Base-by-base conservation (phyloP, 805 yeast species). In the Groenewaldozyma tartarivorans region DNA sequence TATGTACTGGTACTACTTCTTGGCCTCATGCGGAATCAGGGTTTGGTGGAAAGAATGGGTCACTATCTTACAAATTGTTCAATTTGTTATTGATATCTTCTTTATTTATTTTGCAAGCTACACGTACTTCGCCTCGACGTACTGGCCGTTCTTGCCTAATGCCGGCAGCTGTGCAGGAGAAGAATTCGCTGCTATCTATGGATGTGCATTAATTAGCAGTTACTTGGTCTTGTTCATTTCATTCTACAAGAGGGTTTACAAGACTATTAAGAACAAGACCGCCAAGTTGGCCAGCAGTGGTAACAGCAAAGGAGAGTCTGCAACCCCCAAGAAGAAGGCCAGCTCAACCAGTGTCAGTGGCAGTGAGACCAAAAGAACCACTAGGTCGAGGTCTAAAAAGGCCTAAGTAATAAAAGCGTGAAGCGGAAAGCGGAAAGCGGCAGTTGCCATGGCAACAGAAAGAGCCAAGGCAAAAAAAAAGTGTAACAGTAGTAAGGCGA, bases 31-130 rank as follows among this genome's bases (percentile, higher is more conserved):
- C 60, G 95, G 95, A 44, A 84, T 88, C 58, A 80, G 85, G 56
- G 96, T 90, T 41, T 88, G 96, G 96, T 90, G 98, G 98, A 90
- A 92, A 69, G 94, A 88, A 69, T 90, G 96, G 96, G 96, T 90
- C 51, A 90, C 98, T 42, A 75, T 95, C 50, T 79, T 85, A 71
- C 98, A 90, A 71, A 90, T 90, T 66, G 69, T 84, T 56, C 98
- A 90, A 69, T 90, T 90, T 60, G 67, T 90, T 51, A 71, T 90
- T 57, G 98, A 90, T 64, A 74, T 90, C 58, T 77, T 72, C 33
- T 88, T 90, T 61, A 94, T 92, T 49, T 92, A 87, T 71, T 87
- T 84, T 63, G 95, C 96, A 39, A 81, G 95, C 42, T 90, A 85
- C 67, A 81, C 95, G 48, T 87, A 81, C 68, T 86, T 83, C 60